phyloP scores from a whole-genome alignment of 768 basidiomycete genomes.

The Termitomyces sp. region DNA sequence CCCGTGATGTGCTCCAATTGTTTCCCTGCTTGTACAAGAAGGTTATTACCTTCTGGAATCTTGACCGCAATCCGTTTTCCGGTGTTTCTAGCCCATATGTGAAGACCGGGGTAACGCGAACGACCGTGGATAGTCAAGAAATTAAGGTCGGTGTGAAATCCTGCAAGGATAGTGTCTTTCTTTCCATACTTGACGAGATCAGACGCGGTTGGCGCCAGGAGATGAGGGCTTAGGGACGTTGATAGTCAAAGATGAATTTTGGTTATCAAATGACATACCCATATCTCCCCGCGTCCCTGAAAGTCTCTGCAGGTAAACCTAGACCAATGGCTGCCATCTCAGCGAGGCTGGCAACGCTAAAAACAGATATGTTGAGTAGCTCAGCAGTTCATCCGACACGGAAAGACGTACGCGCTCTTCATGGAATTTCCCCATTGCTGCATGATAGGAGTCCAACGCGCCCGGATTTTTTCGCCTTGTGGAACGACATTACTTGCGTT shows the following conservation, averaged over 20 bases:
- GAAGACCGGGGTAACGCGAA: constrained; percentile 81
- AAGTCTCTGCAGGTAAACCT: constrained; percentile 65
- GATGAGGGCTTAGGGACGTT: constrained; percentile 53
- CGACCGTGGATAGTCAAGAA: constrained; percentile 91
- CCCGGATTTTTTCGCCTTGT: constrained; percentile 50
- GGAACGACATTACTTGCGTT: constrained; percentile 87
- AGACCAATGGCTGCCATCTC: constrained; percentile 88
- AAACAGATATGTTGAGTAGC: constrained; percentile 13
- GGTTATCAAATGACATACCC: constrained; percentile 49
- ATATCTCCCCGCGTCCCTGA: constrained; percentile 79
- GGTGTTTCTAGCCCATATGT: constrained; percentile 94
- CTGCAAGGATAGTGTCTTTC: constrained; percentile 84
- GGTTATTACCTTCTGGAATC: constrained; percentile 77
- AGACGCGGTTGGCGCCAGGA: constrained; percentile 93
- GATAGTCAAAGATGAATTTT: not conserved
- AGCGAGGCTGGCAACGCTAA: constrained; percentile 81
- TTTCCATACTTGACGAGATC: constrained; percentile 78
- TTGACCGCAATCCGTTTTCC: constrained; percentile 87
- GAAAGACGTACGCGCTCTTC: constrained; percentile 73
- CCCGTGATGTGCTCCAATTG: constrained; percentile 88
- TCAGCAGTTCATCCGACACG: not conserved
- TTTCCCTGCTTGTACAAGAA: constrained; percentile 94
- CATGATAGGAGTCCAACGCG: constrained; percentile 72
- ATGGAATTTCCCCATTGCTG: constrained; percentile 86
- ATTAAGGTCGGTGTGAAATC: constrained; percentile 94